phyloP scores from a whole-genome alignment of 345 rosid species.

The Acer saccharum region DNA sequence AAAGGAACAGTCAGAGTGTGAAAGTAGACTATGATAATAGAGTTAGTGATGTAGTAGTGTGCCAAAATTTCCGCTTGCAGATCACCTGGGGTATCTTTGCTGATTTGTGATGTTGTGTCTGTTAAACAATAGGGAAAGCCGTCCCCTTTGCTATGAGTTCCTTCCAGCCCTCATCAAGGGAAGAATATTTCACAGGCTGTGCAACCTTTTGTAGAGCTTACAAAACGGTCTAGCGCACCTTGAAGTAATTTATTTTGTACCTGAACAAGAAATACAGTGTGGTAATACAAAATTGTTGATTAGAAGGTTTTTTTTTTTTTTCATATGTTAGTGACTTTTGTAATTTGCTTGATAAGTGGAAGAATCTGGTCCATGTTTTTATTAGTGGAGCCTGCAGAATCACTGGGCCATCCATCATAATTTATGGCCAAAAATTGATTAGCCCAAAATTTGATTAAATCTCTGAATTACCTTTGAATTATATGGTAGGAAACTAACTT shows the following conservation, averaged over 20 bases:
- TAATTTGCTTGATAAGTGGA: neutral
- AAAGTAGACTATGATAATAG: neutral
- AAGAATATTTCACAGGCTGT: neutral
- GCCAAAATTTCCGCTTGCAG: too few species aligned
- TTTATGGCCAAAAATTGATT: neutral
- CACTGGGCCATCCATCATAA: too few species aligned
- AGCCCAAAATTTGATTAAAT: neutral
- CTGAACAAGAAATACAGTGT: neutral
- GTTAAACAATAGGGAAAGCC: too few species aligned
- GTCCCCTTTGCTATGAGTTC: neutral
- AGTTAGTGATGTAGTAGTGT: neutral
- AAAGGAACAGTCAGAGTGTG: neutral
- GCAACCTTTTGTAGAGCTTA: neutral
- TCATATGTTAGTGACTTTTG: neutral
- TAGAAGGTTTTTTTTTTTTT: neutral
- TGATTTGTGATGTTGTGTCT: too few species aligned
- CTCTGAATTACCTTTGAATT: neutral
- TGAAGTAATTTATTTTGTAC: neutral
- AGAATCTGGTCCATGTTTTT: neutral
- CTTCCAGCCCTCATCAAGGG: neutral
- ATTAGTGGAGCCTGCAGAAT: neutral
- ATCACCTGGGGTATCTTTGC: too few species aligned
- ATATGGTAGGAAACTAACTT: neutral
- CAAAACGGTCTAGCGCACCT: too few species aligned
- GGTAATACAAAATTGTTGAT: neutral